These are phyloP conservation scores for Cryptococcus amylolentus DNA, from an alignment of 1,284 basidiomycete genomes.

Conservation along the genomic window DNA sequence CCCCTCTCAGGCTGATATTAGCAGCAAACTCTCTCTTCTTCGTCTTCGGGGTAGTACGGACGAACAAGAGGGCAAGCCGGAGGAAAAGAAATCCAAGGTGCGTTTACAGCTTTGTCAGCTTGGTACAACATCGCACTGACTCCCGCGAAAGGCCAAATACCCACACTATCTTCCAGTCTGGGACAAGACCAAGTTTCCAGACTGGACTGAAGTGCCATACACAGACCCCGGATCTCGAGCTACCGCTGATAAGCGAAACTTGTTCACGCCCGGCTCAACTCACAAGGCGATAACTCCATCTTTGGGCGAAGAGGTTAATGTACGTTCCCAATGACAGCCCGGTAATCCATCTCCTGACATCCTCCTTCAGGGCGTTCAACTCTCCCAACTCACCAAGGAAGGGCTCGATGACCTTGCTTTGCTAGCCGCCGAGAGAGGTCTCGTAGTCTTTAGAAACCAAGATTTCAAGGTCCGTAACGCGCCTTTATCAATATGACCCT, in stretches of 20 bases:
- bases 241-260: conserved; percentile 56
- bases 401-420: conserved; percentile 64
- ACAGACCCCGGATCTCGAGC: conserved; percentile 55
- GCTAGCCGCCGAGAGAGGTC: conserved; percentile 59
- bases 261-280: conserved; percentile 52
- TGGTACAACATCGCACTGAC: too few species aligned
- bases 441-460: conserved; percentile 52
- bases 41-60: conserved; percentile 5
- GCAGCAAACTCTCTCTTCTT: conserved; percentile 2
- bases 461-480: too few species aligned
- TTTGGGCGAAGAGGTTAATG: conserved; percentile 59
- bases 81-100: neutral
- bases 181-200: conserved; percentile 14
- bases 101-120: neutral
- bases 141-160: neutral
- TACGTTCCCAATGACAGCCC: neutral
- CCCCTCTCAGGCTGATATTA: neutral
- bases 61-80: neutral
- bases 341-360: too few species aligned
- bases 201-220: conserved; percentile 16
- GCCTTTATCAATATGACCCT: too few species aligned
- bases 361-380: conserved; percentile 53
- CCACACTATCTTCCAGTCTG: conserved; percentile 13
- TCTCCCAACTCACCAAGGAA: conserved; percentile 57
- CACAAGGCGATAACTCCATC: conserved; percentile 56